Evolutionary conservation across 352 stramenopile species (phyloP).

Genomic region (Poterioochromonas sp.): DNA sequence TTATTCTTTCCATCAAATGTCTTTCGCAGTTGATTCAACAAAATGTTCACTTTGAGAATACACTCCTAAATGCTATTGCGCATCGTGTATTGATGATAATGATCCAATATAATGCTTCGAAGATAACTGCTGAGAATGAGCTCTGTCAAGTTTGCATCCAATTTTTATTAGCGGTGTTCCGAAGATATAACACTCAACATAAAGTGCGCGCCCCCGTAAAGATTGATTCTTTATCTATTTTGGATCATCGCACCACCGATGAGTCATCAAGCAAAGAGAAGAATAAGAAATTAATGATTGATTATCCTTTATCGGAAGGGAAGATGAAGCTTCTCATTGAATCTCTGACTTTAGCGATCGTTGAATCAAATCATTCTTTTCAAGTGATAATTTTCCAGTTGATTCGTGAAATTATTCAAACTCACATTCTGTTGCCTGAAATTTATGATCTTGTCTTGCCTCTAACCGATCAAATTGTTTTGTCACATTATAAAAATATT

Average conservation of each 20-base stretch:
- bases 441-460: slow-evolving; percentile 45
- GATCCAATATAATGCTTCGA: slow-evolving; percentile 29
- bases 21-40: neutral
- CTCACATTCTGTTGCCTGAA: slow-evolving; percentile 29
- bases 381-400: slow-evolving; percentile 25
- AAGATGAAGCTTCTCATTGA: neutral
- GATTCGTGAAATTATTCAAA: slow-evolving; percentile 28
- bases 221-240: no score
- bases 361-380: neutral
- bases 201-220: no score
- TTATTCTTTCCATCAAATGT: slow-evolving; percentile 4
- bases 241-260: neutral
- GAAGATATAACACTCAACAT: slow-evolving; percentile 10
- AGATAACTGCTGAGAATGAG: slow-evolving; percentile 39
- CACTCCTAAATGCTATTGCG: neutral
- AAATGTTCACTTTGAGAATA: neutral
- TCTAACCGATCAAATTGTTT: slow-evolving; percentile 38
- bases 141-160: slow-evolving; percentile 42
- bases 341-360: neutral
- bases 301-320: neutral
- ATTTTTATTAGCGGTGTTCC: slow-evolving; percentile 36
- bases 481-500: slow-evolving; percentile 40
- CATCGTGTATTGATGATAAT: slow-evolving; percentile 34
- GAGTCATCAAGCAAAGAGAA: neutral
- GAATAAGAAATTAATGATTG: neutral